A percentile compares a stretch with the other conserved stretches of the same genome.
phyloP scores from a whole-genome alignment of 148 eudicot genomes.

The Silene latifolia region DNA sequence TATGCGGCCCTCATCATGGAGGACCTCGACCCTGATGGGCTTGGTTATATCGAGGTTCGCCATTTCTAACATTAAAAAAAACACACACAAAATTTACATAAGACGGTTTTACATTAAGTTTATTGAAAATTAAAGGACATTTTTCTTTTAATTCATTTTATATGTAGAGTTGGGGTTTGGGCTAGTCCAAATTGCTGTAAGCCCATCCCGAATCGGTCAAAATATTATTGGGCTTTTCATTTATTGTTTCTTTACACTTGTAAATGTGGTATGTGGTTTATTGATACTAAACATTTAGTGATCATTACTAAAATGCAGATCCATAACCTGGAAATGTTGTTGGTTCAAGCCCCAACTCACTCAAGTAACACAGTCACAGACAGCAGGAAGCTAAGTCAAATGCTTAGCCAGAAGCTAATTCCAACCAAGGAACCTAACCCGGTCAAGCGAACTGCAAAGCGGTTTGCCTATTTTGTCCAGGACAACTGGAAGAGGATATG shows the following conservation, averaged over 20 bases:
- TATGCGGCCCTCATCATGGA: conserved; percentile 57
- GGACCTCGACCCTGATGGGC: conserved; percentile 46
- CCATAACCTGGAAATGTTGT: conserved; percentile 50
- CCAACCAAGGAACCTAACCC: conserved; percentile 51
- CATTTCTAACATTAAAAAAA: not conserved
- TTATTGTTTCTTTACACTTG: too few relatives aligned
- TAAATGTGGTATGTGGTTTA: too few relatives aligned
- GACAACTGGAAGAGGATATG: conserved; percentile 61
- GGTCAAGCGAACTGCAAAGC: conserved; percentile 29
- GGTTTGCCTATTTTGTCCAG: conserved; percentile 35
- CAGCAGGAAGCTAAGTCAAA: conserved; percentile 40
- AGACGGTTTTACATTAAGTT: too few relatives aligned
- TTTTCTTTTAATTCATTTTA: too few relatives aligned
- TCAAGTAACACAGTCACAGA: conserved; percentile 37
- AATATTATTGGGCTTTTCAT: too few relatives aligned
- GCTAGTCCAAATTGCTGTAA: not conserved
- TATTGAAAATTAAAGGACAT: too few relatives aligned
- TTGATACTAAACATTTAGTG: too few relatives aligned
- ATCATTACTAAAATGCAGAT: conserved; percentile 22
- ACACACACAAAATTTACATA: too few relatives aligned
- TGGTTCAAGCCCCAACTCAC: conserved; percentile 49
- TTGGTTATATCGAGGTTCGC: conserved; percentile 46
- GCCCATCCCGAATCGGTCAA: not conserved
- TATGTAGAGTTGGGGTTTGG: not conserved
- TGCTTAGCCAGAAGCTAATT: conserved; percentile 46